Percentiles rank a stretch among this genome's conserved stretches.
Evolutionary conservation across 768 basidiomycete species (phyloP).

Genomic region (Trametes gibbosa): DNA sequence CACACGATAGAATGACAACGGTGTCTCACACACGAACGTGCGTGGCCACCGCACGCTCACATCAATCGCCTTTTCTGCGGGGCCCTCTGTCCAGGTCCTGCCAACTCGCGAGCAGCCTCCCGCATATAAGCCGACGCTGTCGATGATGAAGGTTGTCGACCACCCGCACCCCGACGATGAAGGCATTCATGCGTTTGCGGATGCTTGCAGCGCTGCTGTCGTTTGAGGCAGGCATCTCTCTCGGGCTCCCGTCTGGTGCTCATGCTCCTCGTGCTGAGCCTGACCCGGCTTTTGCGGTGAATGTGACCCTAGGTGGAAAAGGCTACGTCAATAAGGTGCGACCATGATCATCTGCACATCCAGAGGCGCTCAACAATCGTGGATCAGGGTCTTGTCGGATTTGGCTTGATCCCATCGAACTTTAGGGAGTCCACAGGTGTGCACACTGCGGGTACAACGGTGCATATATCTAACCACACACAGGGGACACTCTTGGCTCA

Average conservation of each 20-base stretch:
- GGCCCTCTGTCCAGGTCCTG: background rate
- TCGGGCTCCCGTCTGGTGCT: background rate
- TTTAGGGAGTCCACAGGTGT: slow-evolving; percentile 48
- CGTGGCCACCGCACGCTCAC: slow-evolving; percentile 1
- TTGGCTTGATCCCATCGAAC: slow-evolving; percentile 60
- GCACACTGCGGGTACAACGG: background rate
- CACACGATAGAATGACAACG: background rate
- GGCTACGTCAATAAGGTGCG: slow-evolving; percentile 45
- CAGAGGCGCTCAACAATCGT: background rate
- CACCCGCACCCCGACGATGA: background rate
- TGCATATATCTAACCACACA: background rate
- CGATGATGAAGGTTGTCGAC: background rate
- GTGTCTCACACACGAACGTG: slow-evolving; percentile 2
- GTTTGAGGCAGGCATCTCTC: background rate
- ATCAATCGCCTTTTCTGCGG: background rate
- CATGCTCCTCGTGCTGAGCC: slow-evolving; percentile 14
- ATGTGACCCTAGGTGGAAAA: slow-evolving; percentile 37
- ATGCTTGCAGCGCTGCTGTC: background rate
- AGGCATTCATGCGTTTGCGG: background rate
- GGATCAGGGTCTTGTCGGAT: slow-evolving; percentile 52
- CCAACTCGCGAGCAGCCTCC: background rate
- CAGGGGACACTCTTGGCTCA: slow-evolving; percentile 56
- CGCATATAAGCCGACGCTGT: background rate
- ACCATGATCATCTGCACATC: background rate
- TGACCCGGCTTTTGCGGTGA: slow-evolving; percentile 25